Base-by-base conservation (phyloP, 23 red algal species). In the Pyropia yezoensis region DNA sequence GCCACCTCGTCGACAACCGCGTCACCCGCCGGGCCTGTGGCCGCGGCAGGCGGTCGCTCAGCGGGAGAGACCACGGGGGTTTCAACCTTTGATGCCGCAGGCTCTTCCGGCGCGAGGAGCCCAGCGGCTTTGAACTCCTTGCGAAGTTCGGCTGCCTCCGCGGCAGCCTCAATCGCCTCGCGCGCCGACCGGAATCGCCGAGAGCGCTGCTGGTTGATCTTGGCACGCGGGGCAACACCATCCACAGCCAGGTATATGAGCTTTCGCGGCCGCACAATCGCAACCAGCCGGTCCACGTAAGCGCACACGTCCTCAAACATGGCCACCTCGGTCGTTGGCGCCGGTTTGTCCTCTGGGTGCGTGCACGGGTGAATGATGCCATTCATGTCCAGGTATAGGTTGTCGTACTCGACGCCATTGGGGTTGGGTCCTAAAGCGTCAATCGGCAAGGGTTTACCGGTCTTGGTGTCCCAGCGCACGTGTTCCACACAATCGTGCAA, bases 301-400 rank as follows among this genome's bases (percentile, higher is more conserved):
- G 71, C 69, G 72, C 82, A 98, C 30, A 98, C 67, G 11, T 71
- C 83, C 17, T 82, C 61, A 67, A 91, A 88, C 85, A 98, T 98
- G 25, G 82, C 80, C 13, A 59, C 71, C 54, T 91, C 75, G 26
- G 68, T 88, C 45, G 24, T 78, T 1, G 77, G 78, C n/a, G 79
- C 74, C 27, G 79, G 77, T 25, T 65, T 24, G 50, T 95, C 90
- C 28, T 89, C 85, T 11, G 87, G 87, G 53, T 98, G 94, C 22
- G 94, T 81, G 30, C 85, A 90, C 21, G 76, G 85, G 61, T 98
- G 94, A 30, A 98, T 89, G 56, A 98, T 86, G 52, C 94, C 94
- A 62, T 98, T 98, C 94, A 98, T 88, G 62, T 98, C 94, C 18
- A 98, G 60, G 75, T 96, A 96, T 27, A 96, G 79, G 60, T 96